Percentiles rank a stretch among this genome's conserved stretches.
phyloP scores from a whole-genome alignment of 495 filamentous ascomycete species.

The Penicillium canariense region DNA sequence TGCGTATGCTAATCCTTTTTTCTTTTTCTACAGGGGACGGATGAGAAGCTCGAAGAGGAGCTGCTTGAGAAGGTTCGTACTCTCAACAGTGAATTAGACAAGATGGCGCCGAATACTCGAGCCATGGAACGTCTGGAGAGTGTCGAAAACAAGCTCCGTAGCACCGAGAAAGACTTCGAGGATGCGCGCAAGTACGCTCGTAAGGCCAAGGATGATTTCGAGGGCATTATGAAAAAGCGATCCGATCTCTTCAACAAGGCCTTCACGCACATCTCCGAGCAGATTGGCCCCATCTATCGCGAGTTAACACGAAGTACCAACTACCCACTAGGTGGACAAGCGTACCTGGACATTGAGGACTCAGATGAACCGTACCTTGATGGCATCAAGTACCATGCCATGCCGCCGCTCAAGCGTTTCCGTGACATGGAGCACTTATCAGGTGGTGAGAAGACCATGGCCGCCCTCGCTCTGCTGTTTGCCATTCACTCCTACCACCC shows the following conservation, averaged over 20 bases:
- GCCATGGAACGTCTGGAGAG: slow-evolving; percentile 88
- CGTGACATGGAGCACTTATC: slow-evolving; percentile 98
- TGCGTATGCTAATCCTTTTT: slow-evolving; percentile 24
- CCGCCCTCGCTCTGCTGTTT: slow-evolving; percentile 90
- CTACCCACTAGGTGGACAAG: slow-evolving; percentile 88
- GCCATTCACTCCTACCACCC: slow-evolving; percentile 95
- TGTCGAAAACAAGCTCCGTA: slow-evolving; percentile 77
- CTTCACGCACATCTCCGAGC: slow-evolving; percentile 90
- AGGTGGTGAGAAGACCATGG: slow-evolving; percentile 98
- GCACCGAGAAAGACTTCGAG: slow-evolving; percentile 86
- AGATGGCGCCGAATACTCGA: slow-evolving; percentile 93
- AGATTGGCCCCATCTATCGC: slow-evolving; percentile 90
- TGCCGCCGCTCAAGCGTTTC: slow-evolving; percentile 98
- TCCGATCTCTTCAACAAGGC: slow-evolving; percentile 92
- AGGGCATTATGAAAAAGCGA: slow-evolving; percentile 73
- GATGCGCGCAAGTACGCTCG: slow-evolving; percentile 70
- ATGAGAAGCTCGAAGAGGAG: slow-evolving; percentile 71
- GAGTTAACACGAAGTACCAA: slow-evolving; percentile 84
- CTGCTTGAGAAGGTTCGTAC: slow-evolving; percentile 73
- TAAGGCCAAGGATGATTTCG: slow-evolving; percentile 77
- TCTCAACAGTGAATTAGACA: slow-evolving; percentile 77
- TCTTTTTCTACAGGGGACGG: slow-evolving; percentile 50
- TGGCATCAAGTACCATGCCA: slow-evolving; percentile 96
- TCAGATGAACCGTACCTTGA: slow-evolving; percentile 86
- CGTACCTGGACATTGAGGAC: slow-evolving; percentile 90